Evolutionary conservation across 768 basidiomycete genomes (phyloP).

Genomic region (Rickenella mellea): DNA sequence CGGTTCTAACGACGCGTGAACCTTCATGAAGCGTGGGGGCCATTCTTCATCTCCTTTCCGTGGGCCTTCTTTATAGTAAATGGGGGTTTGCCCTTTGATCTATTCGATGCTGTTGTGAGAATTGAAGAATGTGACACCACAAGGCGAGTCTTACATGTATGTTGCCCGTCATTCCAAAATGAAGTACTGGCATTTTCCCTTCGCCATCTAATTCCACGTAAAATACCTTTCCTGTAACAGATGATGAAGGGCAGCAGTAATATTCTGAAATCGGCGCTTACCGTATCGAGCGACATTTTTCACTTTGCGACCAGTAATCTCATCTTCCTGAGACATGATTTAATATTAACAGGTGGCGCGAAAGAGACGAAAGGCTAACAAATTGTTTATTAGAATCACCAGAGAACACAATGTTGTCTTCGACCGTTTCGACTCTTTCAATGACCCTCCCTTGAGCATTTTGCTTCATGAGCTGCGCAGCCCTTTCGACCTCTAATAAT

Average conservation of each 20-base stretch:
- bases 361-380: slow-evolving; percentile 31
- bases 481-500: slow-evolving; percentile 65
- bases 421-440: slow-evolving; percentile 41
- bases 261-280: slow-evolving; percentile 11
- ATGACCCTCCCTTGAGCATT: slow-evolving; percentile 47
- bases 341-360: no score
- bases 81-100: slow-evolving; percentile 40
- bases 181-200: slow-evolving; percentile 58
- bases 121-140: slow-evolving; percentile 1
- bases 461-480: slow-evolving; percentile 43
- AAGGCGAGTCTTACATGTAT: slow-evolving; percentile 36
- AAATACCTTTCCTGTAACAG: slow-evolving; percentile 47
- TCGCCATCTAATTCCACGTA: slow-evolving; percentile 55
- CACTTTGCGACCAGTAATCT: slow-evolving; percentile 40
- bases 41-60: slow-evolving; percentile 35
- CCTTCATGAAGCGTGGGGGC: slow-evolving; percentile 66
- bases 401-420: slow-evolving; percentile 57
- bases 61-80: slow-evolving; percentile 39
- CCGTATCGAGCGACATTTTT: slow-evolving; percentile 45
- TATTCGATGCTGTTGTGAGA: slow-evolving; percentile 12
- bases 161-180: slow-evolving; percentile 87
- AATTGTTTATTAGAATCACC: slow-evolving; percentile 49
- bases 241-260: neutral
- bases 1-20: slow-evolving; percentile 10
- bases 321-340: slow-evolving; percentile 32